A percentile compares a stretch with the other conserved stretches of the same genome.
These are phyloP conservation scores for Coemansia sp. DNA, from an alignment of 192 early-diverging fungal species.

Conservation along the genomic window DNA sequence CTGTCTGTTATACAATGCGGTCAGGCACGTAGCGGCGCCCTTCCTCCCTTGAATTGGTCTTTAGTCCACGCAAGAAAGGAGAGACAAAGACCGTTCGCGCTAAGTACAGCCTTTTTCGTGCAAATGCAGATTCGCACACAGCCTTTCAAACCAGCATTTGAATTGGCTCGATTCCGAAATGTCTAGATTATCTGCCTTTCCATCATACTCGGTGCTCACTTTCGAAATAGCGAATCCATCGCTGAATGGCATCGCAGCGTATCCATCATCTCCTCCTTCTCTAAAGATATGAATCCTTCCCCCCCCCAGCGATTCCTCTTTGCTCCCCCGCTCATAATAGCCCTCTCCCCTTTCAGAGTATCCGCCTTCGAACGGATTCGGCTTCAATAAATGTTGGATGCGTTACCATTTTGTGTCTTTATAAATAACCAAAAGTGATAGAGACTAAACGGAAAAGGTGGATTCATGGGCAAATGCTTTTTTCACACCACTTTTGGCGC, in stretches of 20 bases:
- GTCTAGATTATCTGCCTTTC: neutral
- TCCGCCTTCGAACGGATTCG: neutral
- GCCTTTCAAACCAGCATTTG: no score
- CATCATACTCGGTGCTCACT: neutral
- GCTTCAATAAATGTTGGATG: conserved; percentile 10
- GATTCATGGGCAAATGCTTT: conserved; percentile 9
- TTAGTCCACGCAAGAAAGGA: no score
- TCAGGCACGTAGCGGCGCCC: no score
- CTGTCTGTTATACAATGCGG: no score
- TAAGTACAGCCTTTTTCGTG: no score
- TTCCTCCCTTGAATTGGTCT: no score
- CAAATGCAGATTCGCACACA: no score
- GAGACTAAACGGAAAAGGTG: conserved; percentile 21
- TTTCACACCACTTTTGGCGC: neutral
- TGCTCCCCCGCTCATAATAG: neutral
- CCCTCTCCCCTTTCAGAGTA: neutral
- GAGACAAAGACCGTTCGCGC: no score
- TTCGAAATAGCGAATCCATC: neutral
- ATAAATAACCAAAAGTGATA: conserved; percentile 14
- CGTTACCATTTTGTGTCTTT: conserved; percentile 22
- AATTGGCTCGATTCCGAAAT: neutral
- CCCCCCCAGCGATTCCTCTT: neutral
- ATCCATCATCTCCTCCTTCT: neutral
- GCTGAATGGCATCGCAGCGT: neutral
- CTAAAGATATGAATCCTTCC: neutral